Base-by-base conservation (phyloP, 768 basidiomycete genomes). In the Cytidiella melzeri region DNA sequence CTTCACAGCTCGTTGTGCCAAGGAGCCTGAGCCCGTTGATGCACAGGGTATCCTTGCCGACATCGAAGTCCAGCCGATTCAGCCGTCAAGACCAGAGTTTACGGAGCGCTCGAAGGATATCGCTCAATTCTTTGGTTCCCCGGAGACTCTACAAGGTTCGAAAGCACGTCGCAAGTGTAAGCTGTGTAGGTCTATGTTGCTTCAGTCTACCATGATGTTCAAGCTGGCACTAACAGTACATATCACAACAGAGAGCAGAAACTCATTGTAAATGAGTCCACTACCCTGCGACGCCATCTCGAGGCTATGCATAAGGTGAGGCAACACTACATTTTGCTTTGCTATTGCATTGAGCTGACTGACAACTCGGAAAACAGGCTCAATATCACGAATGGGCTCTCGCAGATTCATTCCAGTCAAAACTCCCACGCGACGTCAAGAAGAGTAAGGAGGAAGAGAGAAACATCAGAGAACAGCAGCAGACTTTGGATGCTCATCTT, bases 401-500 rank as follows among this genome's bases (percentile, higher is more conserved):
- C 9, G 30, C 30, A 34, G 15, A 34, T 40, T 48, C 54, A 9
- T 65, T 69, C 47, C 27, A 47, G 36, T 70, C 67, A 7, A 69
- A 57, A 53, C 57, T 71, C 11, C 61, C 57, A 0, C 45, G 54
- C 0, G 61, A 66, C 47, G 43, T 54, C 20, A 51, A 53, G 34
- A 51, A 50, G 7, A 53, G 53, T 15, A 61, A 63, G 50, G 55
- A 30, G 3, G 55, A 45, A 4, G 41, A 25, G 6, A 51, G 27
- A 37, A 34, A 46, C 15, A 26, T 25, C 20, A 20, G 20, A 12
- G 13, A 46, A 48, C 20, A 2, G 23, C 55, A 65, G 54, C 18
- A 45, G 11, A 52, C 37, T 7, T 60, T 71, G 4, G 60, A 69
- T 39, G 28, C n/a, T 1, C 60, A 69, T 44, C 54, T 69, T 13